A percentile compares a stretch with the other conserved stretches of the same genome.
Conservation (phyloP, 768 basidiomycete genomes). For the Erythrobasidium yunnanense region DNA sequence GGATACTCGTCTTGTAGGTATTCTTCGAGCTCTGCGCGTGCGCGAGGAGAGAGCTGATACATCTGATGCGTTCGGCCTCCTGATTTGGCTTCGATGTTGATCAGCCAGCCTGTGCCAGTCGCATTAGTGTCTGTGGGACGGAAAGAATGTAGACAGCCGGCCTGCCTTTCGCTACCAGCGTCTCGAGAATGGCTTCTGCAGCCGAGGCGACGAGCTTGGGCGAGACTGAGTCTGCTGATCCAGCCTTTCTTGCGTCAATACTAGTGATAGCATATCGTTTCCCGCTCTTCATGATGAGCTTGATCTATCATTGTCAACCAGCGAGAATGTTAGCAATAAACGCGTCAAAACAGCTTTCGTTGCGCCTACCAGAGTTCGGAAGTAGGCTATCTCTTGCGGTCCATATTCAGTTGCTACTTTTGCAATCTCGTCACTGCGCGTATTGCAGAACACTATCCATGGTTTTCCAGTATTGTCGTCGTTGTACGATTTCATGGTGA, state of each 20-base stretch:
- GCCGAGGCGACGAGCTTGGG: conserved; percentile 8
- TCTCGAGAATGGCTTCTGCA: conserved; percentile 7
- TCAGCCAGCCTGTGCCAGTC: conserved; percentile 25
- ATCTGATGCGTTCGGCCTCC: conserved; percentile 3
- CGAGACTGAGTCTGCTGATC: not conserved
- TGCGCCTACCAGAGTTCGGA: conserved; percentile 9
- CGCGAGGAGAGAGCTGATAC: conserved; percentile 25
- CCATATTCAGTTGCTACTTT: conserved; percentile 27
- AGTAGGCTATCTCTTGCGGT: conserved; percentile 27
- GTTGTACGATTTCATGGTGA: conserved; percentile 18
- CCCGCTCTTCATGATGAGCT: conserved; percentile 24
- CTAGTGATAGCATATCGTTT: conserved; percentile 5
- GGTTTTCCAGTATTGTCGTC: conserved; percentile 25
- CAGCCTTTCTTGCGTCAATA: conserved; percentile 5
- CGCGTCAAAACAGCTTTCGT: not conserved
- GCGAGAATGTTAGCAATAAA: not conserved
- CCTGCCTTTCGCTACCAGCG: conserved; percentile 23
- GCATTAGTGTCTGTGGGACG: too few relatives aligned
- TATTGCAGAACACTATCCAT: conserved; percentile 23
- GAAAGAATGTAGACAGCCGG: too few relatives aligned
- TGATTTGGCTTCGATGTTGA: not conserved
- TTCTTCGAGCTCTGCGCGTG: conserved; percentile 21
- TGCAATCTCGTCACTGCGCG: conserved; percentile 9
- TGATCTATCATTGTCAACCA: conserved; percentile 13
- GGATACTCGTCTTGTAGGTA: conserved; percentile 25